Evolutionary conservation across 441 rosid species (phyloP), one percentile per base, ranked within the genome.

Genomic region (Euphorbia corollata): DNA sequence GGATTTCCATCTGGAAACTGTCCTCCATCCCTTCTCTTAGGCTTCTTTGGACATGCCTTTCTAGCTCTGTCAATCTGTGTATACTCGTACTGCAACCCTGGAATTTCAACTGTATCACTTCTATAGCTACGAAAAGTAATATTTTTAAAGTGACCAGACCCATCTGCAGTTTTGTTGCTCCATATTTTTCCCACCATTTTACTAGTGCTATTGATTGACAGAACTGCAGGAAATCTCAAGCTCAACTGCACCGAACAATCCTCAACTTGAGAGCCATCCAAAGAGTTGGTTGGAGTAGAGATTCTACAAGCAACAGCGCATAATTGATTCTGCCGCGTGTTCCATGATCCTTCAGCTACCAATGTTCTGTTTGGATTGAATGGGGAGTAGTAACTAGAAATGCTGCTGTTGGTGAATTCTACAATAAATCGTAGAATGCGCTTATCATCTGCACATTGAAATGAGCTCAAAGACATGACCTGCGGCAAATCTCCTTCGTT

Each of bases 341-440:
- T 82, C 97, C 97, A 86, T 57, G 74, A 73, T 71, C 92, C 97
- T 79, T 94, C 97, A 0, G 88, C 89, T 16, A 91, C 70, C 74
- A 87, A 74, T 6, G 83, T 73, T 15, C 74, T 74, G 30, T 71
- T 77, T 23, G 93, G 93, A 80, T 76, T 78, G 57, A 94, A 85
- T 19, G 83, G 62, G 10, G 1, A 0, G 38, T 57, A 4, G 57
- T 51, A 62, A 9, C 27, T 15, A 75, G 0, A 23, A 66, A 36
- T 4, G 51, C 63, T 41, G 30, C 34, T 61, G 56, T 79, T 72
- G 8, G 65, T 30, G 56, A 81, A 77, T 45, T 67, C 65, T 64
- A 78, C 16, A 64, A 72, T 67, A 20, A 79, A 59, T 43, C 83
- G 76, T 61, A 74, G 34, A 22, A 74, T 74, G 53, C 18, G 59